Evolutionary conservation across 192 early-diverging fungal species (phyloP).

Genomic region (Coemansia sp.): DNA sequence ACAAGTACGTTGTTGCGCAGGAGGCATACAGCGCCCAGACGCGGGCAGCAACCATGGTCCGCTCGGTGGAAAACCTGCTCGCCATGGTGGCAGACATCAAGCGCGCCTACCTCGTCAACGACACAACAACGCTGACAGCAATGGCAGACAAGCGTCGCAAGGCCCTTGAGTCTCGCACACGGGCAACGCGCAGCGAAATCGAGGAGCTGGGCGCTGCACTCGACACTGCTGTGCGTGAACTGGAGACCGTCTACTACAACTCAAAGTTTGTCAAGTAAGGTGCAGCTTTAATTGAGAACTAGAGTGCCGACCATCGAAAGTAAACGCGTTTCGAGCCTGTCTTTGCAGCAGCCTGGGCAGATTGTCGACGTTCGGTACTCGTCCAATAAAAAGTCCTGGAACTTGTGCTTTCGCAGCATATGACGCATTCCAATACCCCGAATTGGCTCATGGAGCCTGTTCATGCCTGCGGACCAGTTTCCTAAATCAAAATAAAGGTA

Average conservation of each 20-base stretch:
- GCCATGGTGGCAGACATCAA: slow-evolving; percentile 51
- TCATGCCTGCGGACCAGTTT: no score
- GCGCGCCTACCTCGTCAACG: slow-evolving; percentile 52
- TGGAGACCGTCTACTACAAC: slow-evolving; percentile 52
- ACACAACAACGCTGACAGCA: slow-evolving; percentile 30
- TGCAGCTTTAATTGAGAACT: not conserved
- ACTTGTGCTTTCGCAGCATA: no score
- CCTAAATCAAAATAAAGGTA: no score
- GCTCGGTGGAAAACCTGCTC: slow-evolving; percentile 52
- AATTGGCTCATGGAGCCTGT: no score
- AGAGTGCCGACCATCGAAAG: no score
- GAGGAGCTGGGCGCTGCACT: slow-evolving; percentile 42
- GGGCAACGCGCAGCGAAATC: slow-evolving; percentile 20
- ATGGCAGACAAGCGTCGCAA: slow-evolving; percentile 43
- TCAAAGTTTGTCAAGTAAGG: slow-evolving; percentile 35
- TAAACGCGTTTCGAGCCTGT: no score
- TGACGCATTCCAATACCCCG: no score
- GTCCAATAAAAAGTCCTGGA: no score
- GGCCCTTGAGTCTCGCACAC: slow-evolving; percentile 26
- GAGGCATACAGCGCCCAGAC: slow-evolving; percentile 55
- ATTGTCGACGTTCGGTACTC: no score
- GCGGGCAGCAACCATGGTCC: slow-evolving; percentile 51
- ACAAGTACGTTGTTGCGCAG: slow-evolving; percentile 50
- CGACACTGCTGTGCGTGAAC: slow-evolving; percentile 45
- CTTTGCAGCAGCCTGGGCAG: no score